Evolutionary conservation across 2,329 filamentous ascomycete species (phyloP), one percentile per base, ranked within the genome.

Genomic region (Penicillium polonicum): DNA sequence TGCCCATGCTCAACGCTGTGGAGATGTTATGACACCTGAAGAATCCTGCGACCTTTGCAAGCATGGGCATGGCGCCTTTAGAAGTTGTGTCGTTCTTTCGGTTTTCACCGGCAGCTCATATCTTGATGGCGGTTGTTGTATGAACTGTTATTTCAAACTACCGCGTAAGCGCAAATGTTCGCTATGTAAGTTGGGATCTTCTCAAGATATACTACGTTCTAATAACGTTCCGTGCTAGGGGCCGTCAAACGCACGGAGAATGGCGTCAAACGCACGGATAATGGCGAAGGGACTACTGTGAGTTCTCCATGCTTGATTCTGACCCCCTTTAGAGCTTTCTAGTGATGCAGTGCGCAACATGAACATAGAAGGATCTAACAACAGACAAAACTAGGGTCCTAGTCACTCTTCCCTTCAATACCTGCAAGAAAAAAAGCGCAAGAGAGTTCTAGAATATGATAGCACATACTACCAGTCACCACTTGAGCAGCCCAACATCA

Each of bases 31-130:
- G 6, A 4, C 23, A 44, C 3, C 1, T 4, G 25, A 2, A 31
- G 29, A 31, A 5, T 12, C 29, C 29, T 31, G 29, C 29, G 4
- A 12, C 3, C 5, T 0, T 31, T 31, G 29, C 29, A 31, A 31
- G 10, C 0, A 0, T 12, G 29, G 29, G 5, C 1, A 0, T 31
- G 29, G 29, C 10, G 10, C 10, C 10, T 31, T 31, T 31, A 2
- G 2, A 41, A 41, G 38, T 41, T 41, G 38, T 41, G 19, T 41
- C 5, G 38, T 41, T 4, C 0, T 21, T 21, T 21, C 4, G 23
- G 23, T 23, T 23, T 0, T 23, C 23, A 23, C 1, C 23, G 23
- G 23, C 23, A 23, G 23, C 23, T 23, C 23, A 23, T 23, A 23
- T 23, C 23, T 13, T 2, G 1, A 6, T 2, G 5, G 4, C 2